Evolutionary conservation across 1,284 basidiomycete species (phyloP).

Genomic region (Microbotryomycetes sp.): DNA sequence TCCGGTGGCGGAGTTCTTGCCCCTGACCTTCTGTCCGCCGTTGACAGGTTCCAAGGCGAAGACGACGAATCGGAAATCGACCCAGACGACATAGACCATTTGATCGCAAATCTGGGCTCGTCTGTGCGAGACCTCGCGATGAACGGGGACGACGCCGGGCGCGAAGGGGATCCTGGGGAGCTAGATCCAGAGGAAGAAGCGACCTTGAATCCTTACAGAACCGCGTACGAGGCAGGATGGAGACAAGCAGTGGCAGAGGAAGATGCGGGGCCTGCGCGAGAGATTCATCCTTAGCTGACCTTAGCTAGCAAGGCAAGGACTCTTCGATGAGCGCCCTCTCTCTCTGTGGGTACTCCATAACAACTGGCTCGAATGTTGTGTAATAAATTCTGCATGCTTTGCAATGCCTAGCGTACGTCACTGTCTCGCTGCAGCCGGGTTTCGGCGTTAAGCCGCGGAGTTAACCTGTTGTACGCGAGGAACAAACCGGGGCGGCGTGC

Average conservation of each 20-base stretch:
- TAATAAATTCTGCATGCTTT: too few relatives aligned
- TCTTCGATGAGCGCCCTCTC: too few relatives aligned
- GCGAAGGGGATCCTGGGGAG: neutral
- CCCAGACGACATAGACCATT: neutral
- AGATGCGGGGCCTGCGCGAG: neutral
- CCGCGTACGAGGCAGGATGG: constrained; percentile 9
- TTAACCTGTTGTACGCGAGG: too few relatives aligned
- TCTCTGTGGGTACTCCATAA: too few relatives aligned
- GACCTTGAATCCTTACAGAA: constrained; percentile 22
- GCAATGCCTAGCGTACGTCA: too few relatives aligned
- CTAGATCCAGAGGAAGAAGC: constrained; percentile 23
- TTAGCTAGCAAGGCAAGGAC: too few relatives aligned
- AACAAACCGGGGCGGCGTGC: too few relatives aligned
- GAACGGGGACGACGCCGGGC: neutral
- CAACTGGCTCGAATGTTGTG: too few relatives aligned
- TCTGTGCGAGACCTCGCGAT: neutral
- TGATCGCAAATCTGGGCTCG: constrained; percentile 4
- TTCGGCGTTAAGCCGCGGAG: too few relatives aligned
- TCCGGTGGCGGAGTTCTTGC: neutral
- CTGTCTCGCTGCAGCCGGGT: too few relatives aligned
- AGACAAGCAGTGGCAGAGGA: neutral
- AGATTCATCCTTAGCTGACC: neutral
- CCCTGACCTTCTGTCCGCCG: too few relatives aligned
- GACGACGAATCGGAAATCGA: constrained; percentile 11
- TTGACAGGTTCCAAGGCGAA: constrained; percentile 7